Conservation (phyloP, 2,329 filamentous ascomycete species). For the Diaporthe vaccinii region DNA sequence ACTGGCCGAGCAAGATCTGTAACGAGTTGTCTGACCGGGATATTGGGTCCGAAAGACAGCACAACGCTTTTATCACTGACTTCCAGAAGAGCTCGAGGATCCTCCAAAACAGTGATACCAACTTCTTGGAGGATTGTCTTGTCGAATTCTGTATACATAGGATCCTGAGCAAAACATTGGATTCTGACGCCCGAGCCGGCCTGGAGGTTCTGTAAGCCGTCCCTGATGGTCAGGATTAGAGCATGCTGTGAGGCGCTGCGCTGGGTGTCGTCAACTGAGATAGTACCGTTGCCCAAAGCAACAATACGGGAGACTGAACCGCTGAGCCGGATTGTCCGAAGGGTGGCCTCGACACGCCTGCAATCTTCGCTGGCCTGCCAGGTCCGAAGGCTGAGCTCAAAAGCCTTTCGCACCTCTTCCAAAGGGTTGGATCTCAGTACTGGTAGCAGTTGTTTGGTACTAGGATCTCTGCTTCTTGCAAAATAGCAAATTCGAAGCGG, state of each 20-base stretch:
- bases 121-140: background rate
- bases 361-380: background rate
- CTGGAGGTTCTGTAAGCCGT: background rate
- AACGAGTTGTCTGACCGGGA: background rate
- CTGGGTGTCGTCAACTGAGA: background rate
- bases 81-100: background rate
- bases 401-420: background rate
- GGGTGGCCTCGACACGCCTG: background rate
- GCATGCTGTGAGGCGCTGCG: background rate
- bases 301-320: background rate
- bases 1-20: background rate
- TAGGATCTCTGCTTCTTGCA: background rate
- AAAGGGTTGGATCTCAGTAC: background rate
- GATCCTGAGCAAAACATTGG: background rate
- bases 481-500: conserved; percentile 12
- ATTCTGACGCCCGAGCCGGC: background rate
- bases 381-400: background rate
- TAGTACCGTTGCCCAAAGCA: background rate
- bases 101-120: background rate
- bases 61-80: background rate
- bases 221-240: background rate
- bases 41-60: background rate
- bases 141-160: background rate
- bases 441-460: background rate
- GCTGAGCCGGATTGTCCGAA: background rate